Evolutionary conservation across 768 basidiomycete species (phyloP).

Genomic region (Pulveroboletus sp.): DNA sequence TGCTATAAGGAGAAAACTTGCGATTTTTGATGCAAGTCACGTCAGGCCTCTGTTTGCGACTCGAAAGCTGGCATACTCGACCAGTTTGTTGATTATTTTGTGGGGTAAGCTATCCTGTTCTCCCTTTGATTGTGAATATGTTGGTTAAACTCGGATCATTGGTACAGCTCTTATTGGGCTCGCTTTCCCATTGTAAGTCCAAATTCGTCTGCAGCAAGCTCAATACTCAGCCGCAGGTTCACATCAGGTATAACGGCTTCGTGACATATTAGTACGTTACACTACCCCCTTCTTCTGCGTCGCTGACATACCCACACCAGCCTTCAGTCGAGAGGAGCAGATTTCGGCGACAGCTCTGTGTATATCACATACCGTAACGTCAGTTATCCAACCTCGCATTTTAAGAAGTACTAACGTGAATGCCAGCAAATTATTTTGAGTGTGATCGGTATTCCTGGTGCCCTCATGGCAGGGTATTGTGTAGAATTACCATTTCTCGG

Average conservation of each 20-base stretch:
- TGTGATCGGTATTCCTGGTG: constrained; percentile 57
- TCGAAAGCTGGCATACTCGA: constrained; percentile 48
- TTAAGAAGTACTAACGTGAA: constrained; percentile 7
- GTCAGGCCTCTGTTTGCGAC: constrained; percentile 51
- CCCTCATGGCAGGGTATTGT: constrained; percentile 51
- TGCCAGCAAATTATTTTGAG: constrained; percentile 53
- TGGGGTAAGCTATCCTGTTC: constrained; percentile 39
- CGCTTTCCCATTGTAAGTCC: constrained; percentile 62
- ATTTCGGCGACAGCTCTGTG: constrained; percentile 66
- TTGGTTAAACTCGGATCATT: not conserved
- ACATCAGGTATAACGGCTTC: constrained; percentile 46
- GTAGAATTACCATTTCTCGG: constrained; percentile 52
- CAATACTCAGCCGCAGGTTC: not conserved
- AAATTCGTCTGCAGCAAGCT: not conserved
- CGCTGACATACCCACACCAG: constrained; percentile 30
- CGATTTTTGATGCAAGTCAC: constrained; percentile 39
- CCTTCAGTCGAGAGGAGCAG: constrained; percentile 60
- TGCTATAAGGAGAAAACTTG: constrained; percentile 40
- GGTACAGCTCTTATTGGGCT: constrained; percentile 67
- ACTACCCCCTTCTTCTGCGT: not conserved
- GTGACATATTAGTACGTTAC: constrained; percentile 47
- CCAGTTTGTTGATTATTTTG: constrained; percentile 46
- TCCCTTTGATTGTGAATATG: not conserved
- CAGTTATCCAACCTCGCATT: not conserved
- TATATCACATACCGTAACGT: constrained; percentile 77